Percentiles rank a stretch among this genome's conserved stretches.
These are phyloP conservation scores for Smittium culicis DNA, from an alignment of 371 early-diverging fungal species.

Conservation along the genomic window DNA sequence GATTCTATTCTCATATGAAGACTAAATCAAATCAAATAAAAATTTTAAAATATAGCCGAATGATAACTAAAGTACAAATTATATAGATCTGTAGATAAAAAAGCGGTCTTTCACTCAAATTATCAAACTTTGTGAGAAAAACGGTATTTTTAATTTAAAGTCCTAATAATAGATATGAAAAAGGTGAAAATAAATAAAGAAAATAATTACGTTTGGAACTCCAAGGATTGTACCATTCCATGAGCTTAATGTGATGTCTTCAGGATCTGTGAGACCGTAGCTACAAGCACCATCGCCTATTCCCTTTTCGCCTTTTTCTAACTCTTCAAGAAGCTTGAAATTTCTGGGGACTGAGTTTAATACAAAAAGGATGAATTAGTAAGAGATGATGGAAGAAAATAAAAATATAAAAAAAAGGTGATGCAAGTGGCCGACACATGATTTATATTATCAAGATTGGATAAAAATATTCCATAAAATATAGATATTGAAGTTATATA, in stretches of 20 bases:
- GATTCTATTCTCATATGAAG: too few species aligned
- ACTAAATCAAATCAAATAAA: too few species aligned
- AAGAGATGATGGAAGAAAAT: not conserved
- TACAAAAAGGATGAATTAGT: conserved; percentile 2
- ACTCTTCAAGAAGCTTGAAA: conserved; percentile 89
- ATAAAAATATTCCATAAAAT: too few species aligned
- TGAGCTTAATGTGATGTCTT: conserved; percentile 63
- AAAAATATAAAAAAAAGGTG: not conserved
- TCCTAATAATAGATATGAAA: conserved; percentile 1
- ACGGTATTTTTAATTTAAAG: too few species aligned
- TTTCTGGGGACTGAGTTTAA: conserved; percentile 66
- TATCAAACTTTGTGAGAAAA: too few species aligned
- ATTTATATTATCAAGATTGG: too few species aligned
- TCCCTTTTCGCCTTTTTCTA: conserved; percentile 95
- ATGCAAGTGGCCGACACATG: too few species aligned
- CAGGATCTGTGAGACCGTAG: conserved; percentile 81
- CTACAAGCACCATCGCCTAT: conserved; percentile 86
- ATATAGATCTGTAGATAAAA: too few species aligned
- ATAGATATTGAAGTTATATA: too few species aligned
- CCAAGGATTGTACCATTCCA: conserved; percentile 97
- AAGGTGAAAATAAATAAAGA: conserved; percentile 5
- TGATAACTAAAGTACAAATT: too few species aligned
- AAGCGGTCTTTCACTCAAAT: too few species aligned
- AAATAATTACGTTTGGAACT: conserved; percentile 58
- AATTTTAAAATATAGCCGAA: too few species aligned